Conservation (phyloP, 805 yeast species). For the Nakazawaea peltata region DNA sequence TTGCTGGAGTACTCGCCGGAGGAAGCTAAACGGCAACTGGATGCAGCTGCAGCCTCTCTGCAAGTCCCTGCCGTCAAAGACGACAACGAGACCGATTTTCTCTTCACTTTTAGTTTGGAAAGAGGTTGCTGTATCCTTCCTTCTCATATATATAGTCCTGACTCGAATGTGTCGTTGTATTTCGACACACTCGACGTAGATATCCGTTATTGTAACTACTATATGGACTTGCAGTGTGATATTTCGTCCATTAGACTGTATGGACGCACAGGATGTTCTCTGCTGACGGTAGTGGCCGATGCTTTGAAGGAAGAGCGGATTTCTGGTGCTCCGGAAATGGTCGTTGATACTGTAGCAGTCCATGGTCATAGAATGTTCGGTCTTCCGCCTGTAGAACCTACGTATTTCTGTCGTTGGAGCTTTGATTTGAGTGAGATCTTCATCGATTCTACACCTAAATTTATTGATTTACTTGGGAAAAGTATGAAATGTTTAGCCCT, state of each 20-base stretch:
- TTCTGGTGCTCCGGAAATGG: constrained; percentile 31
- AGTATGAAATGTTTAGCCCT: constrained; percentile 44
- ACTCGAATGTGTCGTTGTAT: constrained; percentile 51
- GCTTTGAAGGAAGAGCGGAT: constrained; percentile 13
- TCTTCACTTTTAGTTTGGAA: constrained; percentile 61
- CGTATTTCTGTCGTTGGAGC: constrained; percentile 89
- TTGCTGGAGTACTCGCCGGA: constrained; percentile 64
- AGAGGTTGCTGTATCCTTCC: constrained; percentile 74
- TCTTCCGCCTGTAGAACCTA: constrained; percentile 78
- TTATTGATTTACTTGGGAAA: constrained; percentile 33
- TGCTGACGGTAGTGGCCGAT: constrained; percentile 18
- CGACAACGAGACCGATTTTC: constrained; percentile 71
- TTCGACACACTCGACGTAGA: constrained; percentile 69
- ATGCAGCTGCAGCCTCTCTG: constrained; percentile 4
- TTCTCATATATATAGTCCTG: constrained; percentile 55
- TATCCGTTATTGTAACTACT: constrained; percentile 80
- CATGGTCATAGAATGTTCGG: constrained; percentile 95
- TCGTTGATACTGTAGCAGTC: constrained; percentile 50
- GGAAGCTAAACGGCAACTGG: constrained; percentile 8
- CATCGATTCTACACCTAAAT: constrained; percentile 41
- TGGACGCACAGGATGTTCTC: constrained; percentile 11
- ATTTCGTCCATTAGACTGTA: constrained; percentile 46
- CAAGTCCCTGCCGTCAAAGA: constrained; percentile 35
- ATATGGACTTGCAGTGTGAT: constrained; percentile 85
- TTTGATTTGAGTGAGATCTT: constrained; percentile 52